Evolutionary conservation across 768 basidiomycete genomes (phyloP).

Genomic region (Hydnum rufescens): DNA sequence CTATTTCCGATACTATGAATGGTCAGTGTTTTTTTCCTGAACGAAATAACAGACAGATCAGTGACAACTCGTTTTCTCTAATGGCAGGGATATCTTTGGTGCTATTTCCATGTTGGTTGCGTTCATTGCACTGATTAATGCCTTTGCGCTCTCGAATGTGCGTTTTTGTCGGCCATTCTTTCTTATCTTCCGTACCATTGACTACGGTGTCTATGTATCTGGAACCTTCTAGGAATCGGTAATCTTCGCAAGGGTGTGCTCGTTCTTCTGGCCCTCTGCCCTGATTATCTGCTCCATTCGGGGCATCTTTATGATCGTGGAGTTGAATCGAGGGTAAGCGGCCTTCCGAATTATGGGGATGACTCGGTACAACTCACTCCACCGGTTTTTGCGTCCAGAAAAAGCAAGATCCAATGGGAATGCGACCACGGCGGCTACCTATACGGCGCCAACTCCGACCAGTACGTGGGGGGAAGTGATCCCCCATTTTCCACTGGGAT

Average conservation of each 20-base stretch:
- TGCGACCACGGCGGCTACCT: conserved; percentile 51
- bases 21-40: neutral
- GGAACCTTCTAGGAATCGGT: too few species aligned
- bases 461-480: conserved; percentile 19
- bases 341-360: conserved; percentile 10
- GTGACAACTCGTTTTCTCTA: conserved; percentile 16
- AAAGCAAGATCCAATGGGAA: conserved; percentile 52
- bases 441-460: conserved; percentile 22
- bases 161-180: conserved; percentile 13
- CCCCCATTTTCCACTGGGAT: conserved; percentile 32
- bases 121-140: conserved; percentile 30
- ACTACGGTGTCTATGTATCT: too few species aligned
- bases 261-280: conserved; percentile 51
- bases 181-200: conserved; percentile 20
- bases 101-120: conserved; percentile 39
- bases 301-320: conserved; percentile 50
- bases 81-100: conserved; percentile 36
- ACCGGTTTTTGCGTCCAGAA: conserved; percentile 27
- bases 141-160: conserved; percentile 45
- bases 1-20: conserved; percentile 15
- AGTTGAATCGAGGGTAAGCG: conserved; percentile 47
- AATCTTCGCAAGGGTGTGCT: conserved; percentile 41
- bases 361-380: neutral
- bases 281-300: conserved; percentile 44
- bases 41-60: neutral